Evolutionary conservation across 768 basidiomycete genomes (phyloP), one percentile per base, ranked within the genome.

Genomic region (Ramaria sp.): DNA sequence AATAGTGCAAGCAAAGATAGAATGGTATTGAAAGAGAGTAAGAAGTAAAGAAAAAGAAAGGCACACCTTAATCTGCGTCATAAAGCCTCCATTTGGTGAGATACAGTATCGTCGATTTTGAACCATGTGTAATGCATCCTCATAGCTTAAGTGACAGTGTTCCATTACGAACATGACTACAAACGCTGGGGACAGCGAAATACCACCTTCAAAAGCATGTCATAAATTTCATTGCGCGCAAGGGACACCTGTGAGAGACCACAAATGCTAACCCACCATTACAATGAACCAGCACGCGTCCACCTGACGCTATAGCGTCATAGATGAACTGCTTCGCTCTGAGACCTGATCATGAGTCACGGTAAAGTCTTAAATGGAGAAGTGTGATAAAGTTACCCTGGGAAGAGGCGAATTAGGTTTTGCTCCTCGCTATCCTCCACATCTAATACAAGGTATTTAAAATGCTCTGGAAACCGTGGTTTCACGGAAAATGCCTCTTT

Each of bases 151-250:
- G 27, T 80, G 78, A 65, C 82, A 82, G 61, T 85, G 78, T 56
- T 88, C 84, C 90, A 93, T 93, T 36, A 88, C 88, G 64, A 88
- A 93, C 87, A 92, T 92, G 51, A 93, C 85, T 22, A 91, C 90
- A 56, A 93, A 91, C 0, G 89, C 78, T 0, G 90, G 90, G 2
- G 88, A 91, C 10, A 92, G 73, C 56, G 83, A 86, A 65, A 93
- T 93, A 3, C 90, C 90, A 37, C 89, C 88, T 91, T 58, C 6
- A 48, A 34, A 34, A 47, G 8, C 38, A 44, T 32, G 22, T 3
- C 13, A 20, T 16, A 51, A 34, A 34, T 13, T 53, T 15, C 39
- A 30, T 28, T 34, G 54, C 43, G 44, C 10, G 43, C 22, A 18
- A 18, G n/a, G 50, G 37, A 49, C n/a, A 34, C 41, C n/a, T 18